Percentiles rank a stretch among this genome's conserved stretches.
These are phyloP conservation scores for Citrus sp. DNA, from an alignment of 345 rosid species.

Conservation along the genomic window DNA sequence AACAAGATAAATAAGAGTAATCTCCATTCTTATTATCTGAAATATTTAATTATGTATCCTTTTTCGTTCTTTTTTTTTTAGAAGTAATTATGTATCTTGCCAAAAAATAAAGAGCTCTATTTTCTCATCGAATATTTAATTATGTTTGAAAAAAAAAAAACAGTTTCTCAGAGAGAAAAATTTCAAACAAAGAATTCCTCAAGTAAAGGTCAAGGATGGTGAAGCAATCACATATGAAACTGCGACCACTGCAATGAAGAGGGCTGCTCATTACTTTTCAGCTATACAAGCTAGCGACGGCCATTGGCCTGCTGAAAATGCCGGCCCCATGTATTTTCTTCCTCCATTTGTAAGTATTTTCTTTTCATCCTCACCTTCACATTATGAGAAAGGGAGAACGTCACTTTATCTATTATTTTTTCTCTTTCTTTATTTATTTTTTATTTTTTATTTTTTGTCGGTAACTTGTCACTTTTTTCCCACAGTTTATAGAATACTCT, in stretches of 20 bases:
- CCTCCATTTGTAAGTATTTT: constrained; percentile 9
- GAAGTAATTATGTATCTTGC: no score
- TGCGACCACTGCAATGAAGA: neutral
- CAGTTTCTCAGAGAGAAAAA: constrained; percentile 9
- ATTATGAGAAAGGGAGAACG: neutral
- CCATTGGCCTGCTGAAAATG: constrained; percentile 3
- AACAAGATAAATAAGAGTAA: no score
- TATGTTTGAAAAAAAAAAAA: neutral
- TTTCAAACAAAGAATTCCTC: constrained; percentile 6
- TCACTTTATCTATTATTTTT: no score
- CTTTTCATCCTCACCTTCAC: neutral
- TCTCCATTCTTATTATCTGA: no score
- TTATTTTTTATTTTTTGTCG: no score
- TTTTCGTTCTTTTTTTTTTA: no score
- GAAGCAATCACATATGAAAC: constrained; percentile 7
- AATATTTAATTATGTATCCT: no score
- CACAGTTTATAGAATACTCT: no score
- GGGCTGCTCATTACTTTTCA: constrained; percentile 4
- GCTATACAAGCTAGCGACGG: constrained; percentile 9
- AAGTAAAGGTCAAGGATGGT: neutral
- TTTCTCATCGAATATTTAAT: neutral
- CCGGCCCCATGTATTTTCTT: constrained; percentile 1
- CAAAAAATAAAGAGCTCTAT: neutral
- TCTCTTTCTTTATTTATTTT: no score
- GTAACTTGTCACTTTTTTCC: no score